phyloP scores from a whole-genome alignment of 1,284 basidiomycete species.

The Ceratobasidium sp. region DNA sequence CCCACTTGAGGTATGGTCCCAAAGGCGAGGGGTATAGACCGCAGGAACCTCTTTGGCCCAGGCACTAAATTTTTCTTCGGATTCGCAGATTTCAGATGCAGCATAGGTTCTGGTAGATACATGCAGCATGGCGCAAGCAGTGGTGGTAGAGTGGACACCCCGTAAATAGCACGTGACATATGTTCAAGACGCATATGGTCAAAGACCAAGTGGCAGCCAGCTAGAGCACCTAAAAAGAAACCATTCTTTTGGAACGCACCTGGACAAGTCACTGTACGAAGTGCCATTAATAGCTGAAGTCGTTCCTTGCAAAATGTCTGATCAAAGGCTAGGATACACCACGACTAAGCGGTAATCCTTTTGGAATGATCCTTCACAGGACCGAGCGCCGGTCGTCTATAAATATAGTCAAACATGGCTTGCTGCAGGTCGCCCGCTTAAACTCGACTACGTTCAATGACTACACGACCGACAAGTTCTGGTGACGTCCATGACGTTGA shows the following conservation, averaged over 20 bases:
- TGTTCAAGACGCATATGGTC: no score
- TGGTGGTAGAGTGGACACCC: no score
- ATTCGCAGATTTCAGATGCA: neutral
- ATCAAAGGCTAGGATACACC: neutral
- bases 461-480: neutral
- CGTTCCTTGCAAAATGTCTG: neutral
- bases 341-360: neutral
- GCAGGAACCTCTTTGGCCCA: neutral
- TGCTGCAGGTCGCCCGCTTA: neutral
- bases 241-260: neutral
- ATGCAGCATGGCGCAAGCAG: neutral
- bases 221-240: no score
- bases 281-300: neutral
- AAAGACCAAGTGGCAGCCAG: no score
- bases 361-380: slow-evolving; percentile 10
- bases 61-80: neutral
- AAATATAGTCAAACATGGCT: neutral
- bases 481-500: neutral
- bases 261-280: neutral
- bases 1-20: neutral
- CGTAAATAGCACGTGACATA: no score
- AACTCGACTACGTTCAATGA: slow-evolving; percentile 6
- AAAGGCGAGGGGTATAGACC: neutral
- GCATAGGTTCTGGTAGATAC: neutral
- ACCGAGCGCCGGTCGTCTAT: neutral